Conservation (phyloP, 2,329 filamentous ascomycete species). For the Cladobotryum mycophilum region DNA sequence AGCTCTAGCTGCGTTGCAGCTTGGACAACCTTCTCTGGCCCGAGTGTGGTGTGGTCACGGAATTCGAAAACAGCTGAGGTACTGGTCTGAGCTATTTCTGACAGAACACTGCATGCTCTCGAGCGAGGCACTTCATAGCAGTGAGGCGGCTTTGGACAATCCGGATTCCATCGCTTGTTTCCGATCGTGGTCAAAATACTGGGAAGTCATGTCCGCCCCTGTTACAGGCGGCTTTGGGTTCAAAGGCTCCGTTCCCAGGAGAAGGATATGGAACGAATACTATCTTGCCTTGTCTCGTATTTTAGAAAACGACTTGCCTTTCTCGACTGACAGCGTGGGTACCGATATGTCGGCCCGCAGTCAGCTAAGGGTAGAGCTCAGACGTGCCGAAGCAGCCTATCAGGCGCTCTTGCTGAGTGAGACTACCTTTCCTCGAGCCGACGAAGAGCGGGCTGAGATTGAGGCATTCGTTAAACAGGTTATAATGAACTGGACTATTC, state of each 20-base stretch:
- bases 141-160: constrained; percentile 44
- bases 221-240: constrained; percentile 52
- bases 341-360: constrained; percentile 49
- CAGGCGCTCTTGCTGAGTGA: constrained; percentile 73
- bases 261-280: constrained; percentile 78
- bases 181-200: constrained; percentile 65
- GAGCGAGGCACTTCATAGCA: constrained; percentile 50
- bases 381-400: constrained; percentile 71
- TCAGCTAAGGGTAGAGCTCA: constrained; percentile 69
- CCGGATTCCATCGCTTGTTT: constrained; percentile 50
- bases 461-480: constrained; percentile 76
- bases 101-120: constrained; percentile 69
- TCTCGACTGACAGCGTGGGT: constrained; percentile 41
- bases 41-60: constrained; percentile 44
- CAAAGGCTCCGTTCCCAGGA: constrained; percentile 52
- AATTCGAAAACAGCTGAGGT: constrained; percentile 59
- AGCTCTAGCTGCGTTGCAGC: constrained; percentile 60
- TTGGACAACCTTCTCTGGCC: constrained; percentile 58
- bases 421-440: constrained; percentile 77
- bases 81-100: constrained; percentile 74
- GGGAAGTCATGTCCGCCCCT: constrained; percentile 45
- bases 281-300: constrained; percentile 74
- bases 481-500: constrained; percentile 76
- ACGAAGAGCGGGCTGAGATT: constrained; percentile 69
- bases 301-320: constrained; percentile 59